Base-by-base conservation (phyloP, 768 basidiomycete genomes). In the Mrakia frigida region DNA sequence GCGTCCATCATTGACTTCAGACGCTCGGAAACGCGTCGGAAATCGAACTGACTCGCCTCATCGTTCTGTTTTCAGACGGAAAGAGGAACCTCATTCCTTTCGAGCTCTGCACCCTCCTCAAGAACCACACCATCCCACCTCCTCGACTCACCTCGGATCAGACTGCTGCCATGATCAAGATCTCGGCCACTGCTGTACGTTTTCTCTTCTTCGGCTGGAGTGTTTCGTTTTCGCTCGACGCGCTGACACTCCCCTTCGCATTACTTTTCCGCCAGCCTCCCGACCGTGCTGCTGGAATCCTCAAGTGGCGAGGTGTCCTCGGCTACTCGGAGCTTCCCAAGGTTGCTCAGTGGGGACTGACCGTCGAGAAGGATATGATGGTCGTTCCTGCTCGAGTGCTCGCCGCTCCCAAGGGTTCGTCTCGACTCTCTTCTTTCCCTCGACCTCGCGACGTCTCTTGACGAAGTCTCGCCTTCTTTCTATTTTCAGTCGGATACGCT, bases 101-200 rank as follows among this genome's bases (percentile, higher is more conserved):
- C 31, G 75, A 76, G 50, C 75, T 76, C 25, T 59, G 70, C 60
- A 35, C 46, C 35, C 14, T 76, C 70, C 18, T 46, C 11, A 35
- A 68, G 50, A 76, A 76, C 35, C 75, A 76, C 52, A 68, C 69
- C 23, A 70, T 76, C 59, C 75, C 69, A 18, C 75, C 69, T 16
- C n/a, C 50, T 43, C 69, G 69, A 21, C 56, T 76, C 10, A 63
- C 56, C 33, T 31, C 69, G 0, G 60, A 63, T 28, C 75, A 76
- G 59, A 76, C 75, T 0, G 53, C 69, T 3, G 75, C 61, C 16
- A 76, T 76, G 75, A 76, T 76, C 59, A 76, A 76, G 56, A 6
- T 31, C 60, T 63, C 73, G 10, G 73, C 73, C 6, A 61, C 63
- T 23, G 73, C 52, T 33, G 46, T 21, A 21, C 18, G 14, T 46